Evolutionary conservation across 768 basidiomycete species (phyloP), one percentile per base, ranked within the genome.

Genomic region (Russula virescens): DNA sequence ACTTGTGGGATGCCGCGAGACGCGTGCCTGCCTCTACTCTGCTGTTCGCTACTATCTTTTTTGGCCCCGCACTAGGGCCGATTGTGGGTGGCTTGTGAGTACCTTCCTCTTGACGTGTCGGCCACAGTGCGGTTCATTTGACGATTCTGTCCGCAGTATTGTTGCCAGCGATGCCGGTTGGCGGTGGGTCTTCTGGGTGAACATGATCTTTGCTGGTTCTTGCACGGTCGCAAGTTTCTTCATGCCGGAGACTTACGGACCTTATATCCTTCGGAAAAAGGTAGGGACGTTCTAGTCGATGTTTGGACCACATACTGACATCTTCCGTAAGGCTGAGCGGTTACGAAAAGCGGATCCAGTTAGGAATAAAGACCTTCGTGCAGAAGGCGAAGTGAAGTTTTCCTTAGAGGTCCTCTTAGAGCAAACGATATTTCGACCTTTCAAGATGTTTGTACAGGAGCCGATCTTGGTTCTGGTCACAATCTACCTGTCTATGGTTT

Each of bases 391-490:
- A 68, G 76, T 76, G 49, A 75, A 80, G 55, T 82, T 82, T 82
- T 80, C 83, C 0, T n/a, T 76, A n/a, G 72, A 66, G 46, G 80
- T 81, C 25, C 67, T 87, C 46, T 18, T 84, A 28, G 74, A 80
- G 52, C 78, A 83, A 31, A 86, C 84, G 0, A 64, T 87, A 34
- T 77, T 77, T 64, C 77, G 84, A 0, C 86, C 86, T 0, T 81
- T 85, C 73, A 68, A 77, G 52, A 84, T 89, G 82, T 79, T 88
- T 26, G 70, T 75, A 11, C 71, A 78, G 64, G 87, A 88, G 69
- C 83, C 84, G 0, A 85, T 88, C 66, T 75, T 87, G 2, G 73
- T 87, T 8, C 75, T 85, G 14, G 76, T 86, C 58, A 85, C 85
- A 0, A 65, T 86, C 52, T 88, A 87, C 69, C 72, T 83, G 11